Conservation (phyloP, 306 rosid species). For the Clitoria ternatea region DNA sequence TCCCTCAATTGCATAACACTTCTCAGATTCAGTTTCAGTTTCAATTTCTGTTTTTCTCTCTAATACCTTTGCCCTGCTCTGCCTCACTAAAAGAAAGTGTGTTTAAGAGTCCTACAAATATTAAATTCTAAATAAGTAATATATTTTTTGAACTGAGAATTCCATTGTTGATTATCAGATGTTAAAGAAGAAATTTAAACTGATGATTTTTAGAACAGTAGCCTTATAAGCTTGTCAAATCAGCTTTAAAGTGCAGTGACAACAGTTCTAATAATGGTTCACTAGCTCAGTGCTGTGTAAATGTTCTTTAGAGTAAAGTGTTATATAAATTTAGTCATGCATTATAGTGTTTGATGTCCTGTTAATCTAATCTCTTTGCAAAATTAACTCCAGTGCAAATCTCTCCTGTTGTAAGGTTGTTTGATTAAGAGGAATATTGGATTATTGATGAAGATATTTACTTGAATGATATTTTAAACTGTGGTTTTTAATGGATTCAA, state of each 20-base stretch:
- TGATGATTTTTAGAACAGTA: neutral
- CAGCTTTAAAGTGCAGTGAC: neutral
- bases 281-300: neutral
- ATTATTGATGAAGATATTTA: too few species aligned
- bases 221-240: neutral
- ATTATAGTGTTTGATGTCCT: neutral
- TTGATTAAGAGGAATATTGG: too few species aligned
- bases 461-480: too few species aligned
- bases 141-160: neutral
- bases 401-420: too few species aligned
- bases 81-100: neutral
- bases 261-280: neutral
- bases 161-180: neutral
- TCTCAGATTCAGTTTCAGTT: too few species aligned
- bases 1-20: too few species aligned
- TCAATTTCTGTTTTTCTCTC: too few species aligned
- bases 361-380: neutral
- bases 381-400: too few species aligned
- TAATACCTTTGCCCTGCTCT: too few species aligned
- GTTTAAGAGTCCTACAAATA: neutral
- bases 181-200: neutral
- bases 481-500: too few species aligned
- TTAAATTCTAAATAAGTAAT: neutral
- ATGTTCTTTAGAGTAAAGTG: neutral
- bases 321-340: neutral